Conservation (phyloP, 768 basidiomycete species). For the Leccinum aurantiacum region DNA sequence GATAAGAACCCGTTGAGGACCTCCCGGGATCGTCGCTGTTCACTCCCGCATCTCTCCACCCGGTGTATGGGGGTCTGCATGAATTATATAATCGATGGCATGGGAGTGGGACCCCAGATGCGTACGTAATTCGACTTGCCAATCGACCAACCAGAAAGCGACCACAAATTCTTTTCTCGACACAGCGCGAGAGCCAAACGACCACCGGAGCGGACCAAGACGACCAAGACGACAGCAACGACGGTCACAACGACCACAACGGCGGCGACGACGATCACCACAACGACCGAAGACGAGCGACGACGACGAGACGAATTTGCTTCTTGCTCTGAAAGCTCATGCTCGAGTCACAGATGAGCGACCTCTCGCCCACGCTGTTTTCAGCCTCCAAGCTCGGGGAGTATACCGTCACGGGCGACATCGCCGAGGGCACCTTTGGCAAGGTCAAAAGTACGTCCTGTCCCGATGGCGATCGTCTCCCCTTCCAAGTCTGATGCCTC, state of each 20-base stretch:
- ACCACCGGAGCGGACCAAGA: slow-evolving; percentile 1
- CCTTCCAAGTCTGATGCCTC: slow-evolving; percentile 16
- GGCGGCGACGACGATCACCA: neutral
- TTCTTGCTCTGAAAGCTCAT: neutral
- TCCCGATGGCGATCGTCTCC: slow-evolving; percentile 14
- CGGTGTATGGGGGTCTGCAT: slow-evolving; percentile 14
- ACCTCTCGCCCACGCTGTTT: slow-evolving; percentile 32
- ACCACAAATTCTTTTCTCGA: slow-evolving; percentile 26
- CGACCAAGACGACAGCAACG: slow-evolving; percentile 1
- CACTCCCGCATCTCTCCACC: neutral
- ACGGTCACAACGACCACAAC: slow-evolving; percentile 16
- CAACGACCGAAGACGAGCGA: neutral
- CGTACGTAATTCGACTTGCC: slow-evolving; percentile 23
- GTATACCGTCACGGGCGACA: slow-evolving; percentile 83
- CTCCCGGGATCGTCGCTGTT: neutral
- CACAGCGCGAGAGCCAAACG: slow-evolving; percentile 10
- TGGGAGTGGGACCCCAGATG: slow-evolving; percentile 18
- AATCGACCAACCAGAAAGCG: slow-evolving; percentile 18
- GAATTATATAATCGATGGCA: slow-evolving; percentile 20
- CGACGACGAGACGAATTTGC: slow-evolving; percentile 12
- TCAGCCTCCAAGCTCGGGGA: slow-evolving; percentile 81
- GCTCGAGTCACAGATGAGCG: slow-evolving; percentile 23
- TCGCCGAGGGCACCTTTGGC: slow-evolving; percentile 97
- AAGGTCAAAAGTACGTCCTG: slow-evolving; percentile 91
- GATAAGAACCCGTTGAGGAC: neutral